Evolutionary conservation across 805 yeast genomes (phyloP).

Genomic region (Yarrowia sp.): DNA sequence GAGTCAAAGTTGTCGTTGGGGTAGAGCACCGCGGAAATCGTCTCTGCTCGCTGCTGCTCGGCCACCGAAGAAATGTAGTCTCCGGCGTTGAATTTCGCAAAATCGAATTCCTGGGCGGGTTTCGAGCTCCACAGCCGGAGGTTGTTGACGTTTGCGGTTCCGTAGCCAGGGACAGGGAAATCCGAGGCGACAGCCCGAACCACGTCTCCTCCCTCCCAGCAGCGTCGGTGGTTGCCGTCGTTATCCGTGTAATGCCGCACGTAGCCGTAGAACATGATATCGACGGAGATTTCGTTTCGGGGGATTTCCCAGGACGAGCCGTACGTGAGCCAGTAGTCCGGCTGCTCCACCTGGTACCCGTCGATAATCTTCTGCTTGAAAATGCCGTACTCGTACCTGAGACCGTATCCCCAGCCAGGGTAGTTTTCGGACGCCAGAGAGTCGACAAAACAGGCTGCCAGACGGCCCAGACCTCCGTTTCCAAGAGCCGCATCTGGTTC

Average conservation of each 20-base stretch:
- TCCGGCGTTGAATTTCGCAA: slow-evolving; percentile 87
- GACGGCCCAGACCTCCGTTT: slow-evolving; percentile 92
- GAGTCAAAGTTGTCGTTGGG: slow-evolving; percentile 92
- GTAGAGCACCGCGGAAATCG: slow-evolving; percentile 89
- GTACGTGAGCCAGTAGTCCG: slow-evolving; percentile 91
- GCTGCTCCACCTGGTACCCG: slow-evolving; percentile 93
- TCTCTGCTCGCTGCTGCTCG: slow-evolving; percentile 87
- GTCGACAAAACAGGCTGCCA: slow-evolving; percentile 94
- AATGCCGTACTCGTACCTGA: slow-evolving; percentile 92
- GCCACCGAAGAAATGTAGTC: slow-evolving; percentile 85
- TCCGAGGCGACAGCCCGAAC: slow-evolving; percentile 90
- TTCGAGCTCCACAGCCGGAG: slow-evolving; percentile 88
- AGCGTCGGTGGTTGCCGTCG: slow-evolving; percentile 63
- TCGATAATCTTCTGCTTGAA: slow-evolving; percentile 87
- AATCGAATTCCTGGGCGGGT: slow-evolving; percentile 91
- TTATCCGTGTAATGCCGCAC: slow-evolving; percentile 60
- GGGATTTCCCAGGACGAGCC: slow-evolving; percentile 95
- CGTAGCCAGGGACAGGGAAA: slow-evolving; percentile 89
- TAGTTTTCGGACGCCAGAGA: slow-evolving; percentile 84
- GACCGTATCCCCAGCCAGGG: slow-evolving; percentile 97
- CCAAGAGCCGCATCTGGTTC: slow-evolving; percentile 97
- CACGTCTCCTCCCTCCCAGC: slow-evolving; percentile 89
- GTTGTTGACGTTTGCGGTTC: slow-evolving; percentile 80
- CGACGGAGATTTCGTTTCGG: slow-evolving; percentile 83
- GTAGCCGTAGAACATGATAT: slow-evolving; percentile 87